phyloP scores from a whole-genome alignment of 2,329 filamentous ascomycete species.

The Fusarium gaditjirri region DNA sequence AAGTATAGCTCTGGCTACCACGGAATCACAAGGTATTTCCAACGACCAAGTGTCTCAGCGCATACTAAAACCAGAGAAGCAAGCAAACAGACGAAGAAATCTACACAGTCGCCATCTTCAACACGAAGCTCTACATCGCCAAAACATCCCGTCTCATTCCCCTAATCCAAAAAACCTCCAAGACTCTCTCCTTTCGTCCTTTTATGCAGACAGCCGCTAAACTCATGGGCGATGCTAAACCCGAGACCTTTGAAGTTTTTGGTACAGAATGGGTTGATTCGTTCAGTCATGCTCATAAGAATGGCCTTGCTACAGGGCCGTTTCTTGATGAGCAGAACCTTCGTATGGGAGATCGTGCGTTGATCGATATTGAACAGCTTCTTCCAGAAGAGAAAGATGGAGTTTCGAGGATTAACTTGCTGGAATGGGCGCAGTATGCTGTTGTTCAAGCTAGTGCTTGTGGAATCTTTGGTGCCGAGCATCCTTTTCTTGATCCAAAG shows the following conservation, averaged over 20 bases:
- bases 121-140: slow-evolving; percentile 45
- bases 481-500: slow-evolving; percentile 31
- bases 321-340: slow-evolving; percentile 31
- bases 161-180: slow-evolving; percentile 40
- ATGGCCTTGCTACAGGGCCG: slow-evolving; percentile 7
- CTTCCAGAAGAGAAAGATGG: accelerated
- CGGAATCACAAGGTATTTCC: slow-evolving; percentile 17
- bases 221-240: slow-evolving; percentile 21
- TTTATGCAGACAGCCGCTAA: slow-evolving; percentile 39
- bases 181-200: slow-evolving; percentile 43
- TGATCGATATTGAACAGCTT: slow-evolving; percentile 11
- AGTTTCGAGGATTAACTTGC: background rate
- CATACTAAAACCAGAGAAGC: background rate
- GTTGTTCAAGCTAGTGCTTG: slow-evolving; percentile 38
- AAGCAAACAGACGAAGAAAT: slow-evolving; percentile 40
- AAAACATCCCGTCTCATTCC: slow-evolving; percentile 42
- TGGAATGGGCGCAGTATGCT: slow-evolving; percentile 16
- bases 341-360: slow-evolving; percentile 24
- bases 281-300: slow-evolving; percentile 25
- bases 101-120: slow-evolving; percentile 43
- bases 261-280: slow-evolving; percentile 22
- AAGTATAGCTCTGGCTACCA: slow-evolving; percentile 29
- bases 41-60: accelerated
- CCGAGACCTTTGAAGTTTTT: slow-evolving; percentile 18
- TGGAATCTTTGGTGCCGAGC: slow-evolving; percentile 26